Evolutionary conservation across 257 asterid genomes (phyloP), one percentile per base, ranked within the genome.

Genomic region (Paulownia fortunei): DNA sequence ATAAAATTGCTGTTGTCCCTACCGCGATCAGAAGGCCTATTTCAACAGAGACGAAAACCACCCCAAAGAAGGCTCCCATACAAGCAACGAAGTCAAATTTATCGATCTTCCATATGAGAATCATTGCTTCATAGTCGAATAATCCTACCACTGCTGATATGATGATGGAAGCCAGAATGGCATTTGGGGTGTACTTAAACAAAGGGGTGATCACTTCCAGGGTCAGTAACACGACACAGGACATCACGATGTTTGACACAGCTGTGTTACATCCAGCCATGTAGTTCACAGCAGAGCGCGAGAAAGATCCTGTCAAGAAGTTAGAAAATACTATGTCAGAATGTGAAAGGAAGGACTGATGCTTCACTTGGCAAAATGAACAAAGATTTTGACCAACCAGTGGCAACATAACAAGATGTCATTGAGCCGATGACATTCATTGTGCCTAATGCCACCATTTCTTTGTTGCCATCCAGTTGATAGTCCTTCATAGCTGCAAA

Each of bases 1-100:
- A n/a, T n/a, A 1, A 12, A 24, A 19, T 4, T 1, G 0, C 4
- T 26, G 13, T 79, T 3, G 18, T 62, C 77, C 39, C 4, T 86
- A 90, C 97, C 7, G 97, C 97, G 3, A 90, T 83, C 54, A 92
- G 78, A 51, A 92, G 94, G 82, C 97, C 97, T 7, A 90, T 88
- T 46, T 92, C 97, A 11, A 92, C 90, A 12, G 89, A 79, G 12
- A 23, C n/a, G 65, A 90, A 92, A 2, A 92, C 87, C 27, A 92
- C 97, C 1, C 97, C 97, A 12, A 92, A 82, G 85, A 90, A 92
- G 58, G 97, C 96, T 18, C 97, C 97, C 91, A 90, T 88, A 74
- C 96, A 90, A 30, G 96, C 97, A 15, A 87, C 76, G 9, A 92
- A 92, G 77, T 92, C 97, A 16, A 92, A 87, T 76, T 92, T 92